Percentiles rank a stretch among this genome's conserved stretches.
These are phyloP conservation scores for Hypsizygus marmoreus DNA, from an alignment of 768 basidiomycete species.

Conservation along the genomic window DNA sequence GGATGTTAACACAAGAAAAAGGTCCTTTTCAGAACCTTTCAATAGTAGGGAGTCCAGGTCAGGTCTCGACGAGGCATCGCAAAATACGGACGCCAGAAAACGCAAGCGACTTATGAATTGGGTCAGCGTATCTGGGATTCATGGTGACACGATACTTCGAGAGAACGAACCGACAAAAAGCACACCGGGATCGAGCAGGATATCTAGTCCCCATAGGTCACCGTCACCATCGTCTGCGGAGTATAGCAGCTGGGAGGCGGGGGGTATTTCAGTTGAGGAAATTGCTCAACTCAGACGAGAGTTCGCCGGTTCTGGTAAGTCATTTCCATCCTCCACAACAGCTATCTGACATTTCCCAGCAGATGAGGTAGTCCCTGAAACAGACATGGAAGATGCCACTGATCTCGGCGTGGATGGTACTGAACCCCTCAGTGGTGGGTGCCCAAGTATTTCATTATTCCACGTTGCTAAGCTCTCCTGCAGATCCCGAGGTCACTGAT, in stretches of 20 bases:
- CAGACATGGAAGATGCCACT: slow-evolving; percentile 2
- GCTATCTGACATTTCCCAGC: not conserved
- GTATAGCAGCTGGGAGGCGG: slow-evolving; percentile 30
- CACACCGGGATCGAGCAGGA: slow-evolving; percentile 4
- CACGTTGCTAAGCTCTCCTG: not conserved
- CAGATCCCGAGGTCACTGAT: slow-evolving; percentile 2
- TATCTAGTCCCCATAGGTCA: not conserved
- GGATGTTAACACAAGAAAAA: too few species aligned
- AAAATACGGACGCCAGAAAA: slow-evolving; percentile 13
- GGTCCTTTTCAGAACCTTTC: too few species aligned
- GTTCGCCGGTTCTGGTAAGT: slow-evolving; percentile 13
- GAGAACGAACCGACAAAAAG: not conserved
- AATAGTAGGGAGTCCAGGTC: too few species aligned
- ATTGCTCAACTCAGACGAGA: slow-evolving; percentile 19
- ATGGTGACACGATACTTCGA: not conserved
- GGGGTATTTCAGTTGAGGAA: slow-evolving; percentile 21
- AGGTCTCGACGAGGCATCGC: not conserved
- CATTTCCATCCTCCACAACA: not conserved
- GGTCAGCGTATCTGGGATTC: slow-evolving; percentile 7
- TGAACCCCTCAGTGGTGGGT: slow-evolving; percentile 10
- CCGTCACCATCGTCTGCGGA: slow-evolving; percentile 11
- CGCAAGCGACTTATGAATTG: slow-evolving; percentile 16
- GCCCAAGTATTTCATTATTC: not conserved
- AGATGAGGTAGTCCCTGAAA: slow-evolving; percentile 15
- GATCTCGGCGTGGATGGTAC: not conserved